Evolutionary conservation across 1,284 basidiomycete species (phyloP), one percentile per base, ranked within the genome.

Genomic region (Puccinia triticina): DNA sequence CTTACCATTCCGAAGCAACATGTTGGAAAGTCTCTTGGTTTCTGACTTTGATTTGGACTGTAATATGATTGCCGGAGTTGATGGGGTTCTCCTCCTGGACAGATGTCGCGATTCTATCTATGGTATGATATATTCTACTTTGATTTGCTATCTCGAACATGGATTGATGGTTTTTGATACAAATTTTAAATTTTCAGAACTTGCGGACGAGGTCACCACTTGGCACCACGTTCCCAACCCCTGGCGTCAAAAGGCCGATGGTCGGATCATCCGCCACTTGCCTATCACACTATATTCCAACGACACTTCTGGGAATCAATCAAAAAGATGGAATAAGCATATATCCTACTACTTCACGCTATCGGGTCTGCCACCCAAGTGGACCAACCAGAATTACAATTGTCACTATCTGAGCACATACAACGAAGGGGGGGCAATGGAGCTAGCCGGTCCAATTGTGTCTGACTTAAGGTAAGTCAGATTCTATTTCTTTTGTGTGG

Each of bases 261-360:
- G 34, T 29, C 37, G 64, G n/a, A 2, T 8, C 7, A 67, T 67
- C 26, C 3, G 64, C 23, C 64, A 67, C 23, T 32, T 69, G 10
- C 66, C 18, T 1, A 69, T 69, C 43, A 43, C 37, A 1, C 18
- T 69, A 2, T 69, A 69, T 21, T 32, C 10, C 2, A 40, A 69
- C 16, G 37, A 69, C 66, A 69, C 66, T 2, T 69, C 66, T 1
- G 66, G 66, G 10, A 69, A 69, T 21, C 37, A 21, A 1, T 69
- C 40, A 18, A 69, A 69, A n/a, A 46, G 10, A 23, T 77, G 75
- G 75, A 77, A 77, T 26, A 77, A 77, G 40, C 75, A 77, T 55
- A 77, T 77, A 7, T 26, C 57, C 3, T 77, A 11, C 10, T 77
- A 26, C 34, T 40, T 32, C 43, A 57, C 23, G 29, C 12, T 64